phyloP scores from a whole-genome alignment of 306 rosid genomes.

The Citrullus mucosospermus region DNA sequence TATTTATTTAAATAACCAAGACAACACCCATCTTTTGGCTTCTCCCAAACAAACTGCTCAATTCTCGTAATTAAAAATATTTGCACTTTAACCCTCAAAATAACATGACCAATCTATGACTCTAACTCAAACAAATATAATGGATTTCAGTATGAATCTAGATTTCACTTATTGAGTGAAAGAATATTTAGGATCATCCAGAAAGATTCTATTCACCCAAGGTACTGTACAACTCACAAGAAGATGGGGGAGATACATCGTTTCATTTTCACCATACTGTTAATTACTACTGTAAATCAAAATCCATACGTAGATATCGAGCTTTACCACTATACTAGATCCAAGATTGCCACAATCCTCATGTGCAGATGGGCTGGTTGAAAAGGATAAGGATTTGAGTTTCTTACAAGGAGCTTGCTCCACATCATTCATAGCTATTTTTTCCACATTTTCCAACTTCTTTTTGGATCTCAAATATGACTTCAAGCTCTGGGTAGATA shows the following conservation, averaged over 20 bases:
- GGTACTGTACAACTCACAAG: neutral
- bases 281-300: neutral
- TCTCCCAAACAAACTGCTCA: conserved; percentile 1
- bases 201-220: neutral
- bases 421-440: conserved; percentile 17
- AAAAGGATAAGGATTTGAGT: conserved; percentile 27
- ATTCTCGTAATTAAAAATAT: neutral
- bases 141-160: neutral
- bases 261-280: neutral
- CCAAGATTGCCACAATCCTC: conserved; percentile 20
- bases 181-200: neutral
- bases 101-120: neutral
- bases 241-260: neutral
- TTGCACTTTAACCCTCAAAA: neutral
- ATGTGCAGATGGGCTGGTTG: conserved; percentile 15
- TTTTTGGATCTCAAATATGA: conserved; percentile 28
- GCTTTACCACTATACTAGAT: conserved; percentile 16
- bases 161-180: neutral
- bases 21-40: neutral
- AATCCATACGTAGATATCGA: neutral
- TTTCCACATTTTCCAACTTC: conserved; percentile 21
- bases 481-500: conserved; percentile 24
- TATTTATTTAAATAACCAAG: neutral
- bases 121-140: neutral
- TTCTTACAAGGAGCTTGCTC: conserved; percentile 29